phyloP scores from a whole-genome alignment of 1,139 yeast species.

The Hansenula sp. region DNA sequence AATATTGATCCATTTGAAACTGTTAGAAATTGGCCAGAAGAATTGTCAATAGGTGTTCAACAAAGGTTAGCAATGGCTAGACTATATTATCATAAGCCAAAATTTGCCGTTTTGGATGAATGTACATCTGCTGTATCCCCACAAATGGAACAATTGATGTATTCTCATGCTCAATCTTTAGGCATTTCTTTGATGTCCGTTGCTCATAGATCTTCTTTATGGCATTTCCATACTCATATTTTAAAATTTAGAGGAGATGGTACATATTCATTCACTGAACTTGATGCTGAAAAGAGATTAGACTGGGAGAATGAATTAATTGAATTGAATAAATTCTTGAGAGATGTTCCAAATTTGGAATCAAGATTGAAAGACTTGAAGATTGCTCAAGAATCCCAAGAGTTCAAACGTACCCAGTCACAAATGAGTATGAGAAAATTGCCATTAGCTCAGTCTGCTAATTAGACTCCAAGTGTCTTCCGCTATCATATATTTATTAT shows the following conservation, averaged over 20 bases:
- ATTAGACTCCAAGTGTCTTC: not conserved
- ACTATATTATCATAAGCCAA: constrained; percentile 84
- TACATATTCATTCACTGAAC: constrained; percentile 62
- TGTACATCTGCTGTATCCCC: constrained; percentile 94
- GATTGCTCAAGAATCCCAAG: constrained; percentile 35
- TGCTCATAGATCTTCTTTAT: constrained; percentile 86
- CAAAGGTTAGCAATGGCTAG: constrained; percentile 94
- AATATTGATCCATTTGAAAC: constrained; percentile 54
- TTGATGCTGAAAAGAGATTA: constrained; percentile 67
- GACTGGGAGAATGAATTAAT: constrained; percentile 70
- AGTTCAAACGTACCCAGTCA: constrained; percentile 23
- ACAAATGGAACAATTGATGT: constrained; percentile 88
- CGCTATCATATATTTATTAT: not conserved
- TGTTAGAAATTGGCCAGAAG: constrained; percentile 83
- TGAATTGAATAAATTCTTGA: constrained; percentile 55
- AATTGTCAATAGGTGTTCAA: constrained; percentile 86
- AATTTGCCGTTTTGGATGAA: constrained; percentile 91
- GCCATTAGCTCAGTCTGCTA: constrained; percentile 1
- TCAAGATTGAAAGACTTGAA: constrained; percentile 59
- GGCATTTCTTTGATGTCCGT: constrained; percentile 86
- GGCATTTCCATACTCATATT: constrained; percentile 87
- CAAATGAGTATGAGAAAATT: constrained; percentile 16
- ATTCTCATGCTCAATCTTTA: constrained; percentile 73
- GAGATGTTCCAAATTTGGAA: constrained; percentile 60
- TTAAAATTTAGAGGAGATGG: constrained; percentile 87